Conservation (phyloP, 2,329 filamentous ascomycete genomes). For the Ceratocystis destructans region DNA sequence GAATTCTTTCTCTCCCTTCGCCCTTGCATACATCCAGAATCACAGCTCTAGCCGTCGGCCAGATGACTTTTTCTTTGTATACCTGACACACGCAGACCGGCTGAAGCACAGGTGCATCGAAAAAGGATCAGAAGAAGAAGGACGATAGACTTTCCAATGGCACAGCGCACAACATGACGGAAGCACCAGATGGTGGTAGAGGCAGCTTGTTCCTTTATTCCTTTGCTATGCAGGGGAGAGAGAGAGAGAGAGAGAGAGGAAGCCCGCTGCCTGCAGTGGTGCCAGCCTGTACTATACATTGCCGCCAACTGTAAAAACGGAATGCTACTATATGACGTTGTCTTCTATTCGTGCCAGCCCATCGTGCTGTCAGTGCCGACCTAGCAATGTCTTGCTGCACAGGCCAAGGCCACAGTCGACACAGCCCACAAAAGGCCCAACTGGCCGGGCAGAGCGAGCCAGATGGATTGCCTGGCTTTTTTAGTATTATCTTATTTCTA, state of each 20-base stretch:
- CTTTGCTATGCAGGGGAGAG: not conserved
- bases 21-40: not conserved
- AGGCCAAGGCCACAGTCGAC: not conserved
- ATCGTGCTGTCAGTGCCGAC: not conserved
- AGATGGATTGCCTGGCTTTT: not conserved
- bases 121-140: not conserved
- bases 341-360: not conserved
- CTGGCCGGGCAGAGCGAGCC: slow-evolving; percentile 2
- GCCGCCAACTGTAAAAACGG: not conserved
- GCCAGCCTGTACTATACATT: not conserved
- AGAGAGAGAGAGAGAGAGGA: not conserved
- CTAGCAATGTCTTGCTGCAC: not conserved
- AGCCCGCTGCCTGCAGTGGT: not conserved
- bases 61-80: not conserved
- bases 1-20: not conserved
- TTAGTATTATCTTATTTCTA: not conserved
- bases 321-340: slow-evolving; percentile 6
- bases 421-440: slow-evolving; percentile 3
- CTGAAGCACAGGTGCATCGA: too few species aligned
- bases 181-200: not conserved
- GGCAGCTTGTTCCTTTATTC: slow-evolving; percentile 5
- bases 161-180: not conserved
- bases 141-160: not conserved
- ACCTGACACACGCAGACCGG: slow-evolving; percentile 1
- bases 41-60: not conserved